A percentile compares a stretch with the other conserved stretches of the same genome.
Evolutionary conservation across 2,329 filamentous ascomycete species (phyloP).

Genomic region (Penicillium nordicum): DNA sequence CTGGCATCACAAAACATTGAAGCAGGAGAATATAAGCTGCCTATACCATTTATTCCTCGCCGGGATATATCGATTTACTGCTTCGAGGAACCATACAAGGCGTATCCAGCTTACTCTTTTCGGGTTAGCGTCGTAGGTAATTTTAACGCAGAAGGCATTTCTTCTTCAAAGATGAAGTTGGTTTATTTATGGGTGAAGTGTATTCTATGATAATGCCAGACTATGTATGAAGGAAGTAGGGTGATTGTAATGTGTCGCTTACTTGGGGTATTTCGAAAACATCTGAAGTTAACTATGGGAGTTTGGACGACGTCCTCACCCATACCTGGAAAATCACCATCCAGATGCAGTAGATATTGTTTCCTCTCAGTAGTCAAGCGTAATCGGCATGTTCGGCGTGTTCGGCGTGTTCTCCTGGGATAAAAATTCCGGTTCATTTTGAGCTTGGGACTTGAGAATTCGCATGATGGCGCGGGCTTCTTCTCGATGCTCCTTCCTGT

Average conservation of each 20-base stretch:
- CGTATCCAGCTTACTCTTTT: neutral
- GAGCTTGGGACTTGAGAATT: neutral
- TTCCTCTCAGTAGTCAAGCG: neutral
- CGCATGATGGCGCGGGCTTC: slow-evolving; percentile 1
- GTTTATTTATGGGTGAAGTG: no score
- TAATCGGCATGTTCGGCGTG: no score
- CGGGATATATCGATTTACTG: no score
- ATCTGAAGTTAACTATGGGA: neutral
- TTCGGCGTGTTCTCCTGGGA: no score
- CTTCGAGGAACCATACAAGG: neutral
- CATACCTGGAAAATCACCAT: neutral
- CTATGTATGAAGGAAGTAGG: neutral
- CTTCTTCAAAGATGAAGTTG: no score
- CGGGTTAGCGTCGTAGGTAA: neutral
- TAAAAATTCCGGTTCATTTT: neutral
- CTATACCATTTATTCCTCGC: neutral
- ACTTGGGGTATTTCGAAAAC: neutral
- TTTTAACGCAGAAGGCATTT: neutral
- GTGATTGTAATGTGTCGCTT: neutral
- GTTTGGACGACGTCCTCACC: neutral
- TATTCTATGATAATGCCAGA: no score
- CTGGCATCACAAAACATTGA: neutral
- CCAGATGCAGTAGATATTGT: neutral
- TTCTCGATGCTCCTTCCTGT: neutral
- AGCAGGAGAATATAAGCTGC: neutral